Percentiles rank a stretch among this genome's conserved stretches.
These are phyloP conservation scores for Phytopythium cucurbitacearum DNA, from an alignment of 352 stramenopile genomes.

Conservation along the genomic window DNA sequence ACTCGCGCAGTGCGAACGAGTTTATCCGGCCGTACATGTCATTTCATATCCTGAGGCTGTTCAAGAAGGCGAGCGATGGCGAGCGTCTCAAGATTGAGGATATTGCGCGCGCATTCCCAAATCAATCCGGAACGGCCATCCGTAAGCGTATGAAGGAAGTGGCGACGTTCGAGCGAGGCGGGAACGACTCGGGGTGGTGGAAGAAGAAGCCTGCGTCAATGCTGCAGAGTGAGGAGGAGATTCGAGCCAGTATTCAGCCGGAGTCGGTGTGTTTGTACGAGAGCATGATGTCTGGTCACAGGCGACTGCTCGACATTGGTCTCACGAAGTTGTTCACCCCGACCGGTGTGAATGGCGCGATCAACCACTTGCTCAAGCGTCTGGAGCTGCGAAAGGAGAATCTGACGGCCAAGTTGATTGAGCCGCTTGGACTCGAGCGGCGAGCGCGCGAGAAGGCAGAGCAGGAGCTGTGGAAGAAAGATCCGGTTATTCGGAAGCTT, in stretches of 20 bases:
- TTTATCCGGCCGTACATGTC: constrained; percentile 88
- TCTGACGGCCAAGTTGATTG: constrained; percentile 45
- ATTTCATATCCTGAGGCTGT: constrained; percentile 79
- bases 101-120: constrained; percentile 74
- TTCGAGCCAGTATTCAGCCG: constrained; percentile 63
- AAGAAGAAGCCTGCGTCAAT: constrained; percentile 67
- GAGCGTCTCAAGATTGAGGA: constrained; percentile 84
- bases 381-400: constrained; percentile 64
- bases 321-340: constrained; percentile 79
- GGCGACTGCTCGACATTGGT: constrained; percentile 70
- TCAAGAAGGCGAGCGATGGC: constrained; percentile 78
- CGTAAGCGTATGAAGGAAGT: constrained; percentile 87
- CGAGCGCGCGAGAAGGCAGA: constrained; percentile 57
- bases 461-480: constrained; percentile 66
- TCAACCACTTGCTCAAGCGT: constrained; percentile 67
- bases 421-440: constrained; percentile 42
- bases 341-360: constrained; percentile 64
- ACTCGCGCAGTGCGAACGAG: constrained; percentile 75
- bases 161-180: constrained; percentile 78
- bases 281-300: constrained; percentile 86
- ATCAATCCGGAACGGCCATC: constrained; percentile 76
- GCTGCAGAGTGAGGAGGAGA: constrained; percentile 73
- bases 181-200: constrained; percentile 82
- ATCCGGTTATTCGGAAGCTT: constrained; percentile 64
- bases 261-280: constrained; percentile 85